phyloP scores from a whole-genome alignment of 495 filamentous ascomycete genomes.

The Aspergillus funiculosus region DNA sequence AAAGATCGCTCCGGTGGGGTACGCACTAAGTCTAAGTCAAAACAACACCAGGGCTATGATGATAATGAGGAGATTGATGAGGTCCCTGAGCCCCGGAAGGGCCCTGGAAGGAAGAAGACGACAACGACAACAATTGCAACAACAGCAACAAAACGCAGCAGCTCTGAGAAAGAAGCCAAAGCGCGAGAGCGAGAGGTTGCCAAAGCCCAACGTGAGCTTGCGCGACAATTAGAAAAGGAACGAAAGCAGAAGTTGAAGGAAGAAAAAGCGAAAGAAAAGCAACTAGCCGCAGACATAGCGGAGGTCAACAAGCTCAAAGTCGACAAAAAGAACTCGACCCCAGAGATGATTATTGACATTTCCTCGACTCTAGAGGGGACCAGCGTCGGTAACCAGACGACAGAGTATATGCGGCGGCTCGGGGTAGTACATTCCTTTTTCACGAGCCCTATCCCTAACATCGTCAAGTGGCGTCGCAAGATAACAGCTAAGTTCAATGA shows the following conservation, averaged over 20 bases:
- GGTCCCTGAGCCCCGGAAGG: slow-evolving; percentile 18
- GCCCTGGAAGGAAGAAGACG: slow-evolving; percentile 10
- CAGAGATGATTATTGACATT: slow-evolving; percentile 83
- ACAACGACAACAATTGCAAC: slow-evolving; percentile 16
- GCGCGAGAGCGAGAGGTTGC: slow-evolving; percentile 44
- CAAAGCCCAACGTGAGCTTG: slow-evolving; percentile 43
- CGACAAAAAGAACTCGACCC: slow-evolving; percentile 68
- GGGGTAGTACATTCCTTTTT: slow-evolving; percentile 51
- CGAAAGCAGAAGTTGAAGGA: slow-evolving; percentile 46
- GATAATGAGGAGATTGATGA: slow-evolving; percentile 23
- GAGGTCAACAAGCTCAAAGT: slow-evolving; percentile 71
- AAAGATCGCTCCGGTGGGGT: slow-evolving; percentile 1
- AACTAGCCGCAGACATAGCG: slow-evolving; percentile 59
- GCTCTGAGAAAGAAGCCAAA: slow-evolving; percentile 50
- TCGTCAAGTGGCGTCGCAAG: slow-evolving; percentile 73
- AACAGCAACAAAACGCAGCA: slow-evolving; percentile 31
- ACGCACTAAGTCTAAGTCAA: slow-evolving; percentile 5
- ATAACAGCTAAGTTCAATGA: slow-evolving; percentile 58
- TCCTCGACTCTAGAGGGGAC: slow-evolving; percentile 48
- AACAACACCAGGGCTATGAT: slow-evolving; percentile 5
- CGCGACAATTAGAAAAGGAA: slow-evolving; percentile 43
- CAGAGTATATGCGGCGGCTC: slow-evolving; percentile 51
- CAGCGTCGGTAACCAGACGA: slow-evolving; percentile 44
- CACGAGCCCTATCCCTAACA: slow-evolving; percentile 47
- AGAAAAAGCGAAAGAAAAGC: slow-evolving; percentile 59